Percentiles rank a stretch among this genome's conserved stretches.
Conservation (phyloP, 441 rosid species). For the Geranium incanum region DNA sequence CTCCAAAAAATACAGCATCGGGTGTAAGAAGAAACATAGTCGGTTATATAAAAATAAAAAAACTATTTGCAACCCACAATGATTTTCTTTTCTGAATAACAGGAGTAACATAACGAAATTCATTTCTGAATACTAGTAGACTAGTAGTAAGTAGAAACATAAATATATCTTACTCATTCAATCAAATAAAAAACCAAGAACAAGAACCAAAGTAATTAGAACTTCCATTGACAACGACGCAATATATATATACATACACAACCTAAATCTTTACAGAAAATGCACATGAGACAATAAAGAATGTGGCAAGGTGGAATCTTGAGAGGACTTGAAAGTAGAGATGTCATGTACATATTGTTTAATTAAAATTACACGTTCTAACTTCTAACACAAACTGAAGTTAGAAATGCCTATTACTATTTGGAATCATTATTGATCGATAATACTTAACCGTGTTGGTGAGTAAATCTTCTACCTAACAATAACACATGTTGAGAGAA, state of each 20-base stretch:
- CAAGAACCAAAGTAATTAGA: background rate
- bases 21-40: background rate
- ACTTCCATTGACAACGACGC: background rate
- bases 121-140: background rate
- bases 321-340: background rate
- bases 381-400: background rate
- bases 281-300: background rate
- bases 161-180: background rate
- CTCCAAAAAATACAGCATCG: slow-evolving; percentile 15
- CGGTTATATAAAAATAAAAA: background rate
- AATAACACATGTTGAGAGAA: background rate
- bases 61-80: background rate
- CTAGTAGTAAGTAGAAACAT: background rate
- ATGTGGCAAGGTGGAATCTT: background rate
- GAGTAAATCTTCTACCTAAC: slow-evolving; percentile 1
- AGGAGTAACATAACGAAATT: background rate
- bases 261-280: background rate
- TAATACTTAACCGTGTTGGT: background rate
- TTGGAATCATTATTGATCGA: background rate
- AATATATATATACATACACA: background rate
- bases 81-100: background rate
- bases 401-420: background rate
- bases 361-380: background rate
- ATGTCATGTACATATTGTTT: background rate
- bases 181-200: background rate